Evolutionary conservation across 73 alveolate species (phyloP).

Genomic region (Tetrahymena thermophila): DNA sequence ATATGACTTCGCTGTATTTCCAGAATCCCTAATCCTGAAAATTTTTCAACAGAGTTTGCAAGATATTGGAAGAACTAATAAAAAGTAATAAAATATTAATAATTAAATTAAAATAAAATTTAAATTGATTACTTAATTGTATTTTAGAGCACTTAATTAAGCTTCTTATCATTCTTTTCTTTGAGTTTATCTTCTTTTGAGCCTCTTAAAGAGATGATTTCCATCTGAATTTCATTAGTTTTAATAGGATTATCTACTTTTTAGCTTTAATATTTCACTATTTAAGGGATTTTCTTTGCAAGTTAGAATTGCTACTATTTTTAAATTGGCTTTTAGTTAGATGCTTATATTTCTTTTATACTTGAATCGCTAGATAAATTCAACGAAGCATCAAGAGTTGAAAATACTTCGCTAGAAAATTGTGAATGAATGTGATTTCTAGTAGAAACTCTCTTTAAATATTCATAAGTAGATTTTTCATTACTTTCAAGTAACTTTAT

Average conservation of each 20-base stretch:
- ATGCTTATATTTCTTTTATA: not conserved
- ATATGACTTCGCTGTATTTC: not conserved
- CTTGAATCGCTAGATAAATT: not conserved
- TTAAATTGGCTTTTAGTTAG: not conserved
- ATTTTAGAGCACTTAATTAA: not conserved
- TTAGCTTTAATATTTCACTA: too few relatives aligned
- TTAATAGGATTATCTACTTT: not conserved
- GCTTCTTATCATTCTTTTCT: not conserved
- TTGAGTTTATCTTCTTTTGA: not conserved
- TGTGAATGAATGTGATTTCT: not conserved
- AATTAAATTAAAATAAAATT: too few relatives aligned
- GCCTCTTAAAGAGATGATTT: too few relatives aligned
- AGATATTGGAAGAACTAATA: not conserved
- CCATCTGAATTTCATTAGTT: not conserved
- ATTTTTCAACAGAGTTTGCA: too few relatives aligned
- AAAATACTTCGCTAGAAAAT: not conserved
- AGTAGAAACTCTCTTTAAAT: not conserved
- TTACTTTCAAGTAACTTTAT: too few relatives aligned
- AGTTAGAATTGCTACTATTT: not conserved
- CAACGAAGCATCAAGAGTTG: not conserved
- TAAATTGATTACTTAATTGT: not conserved
- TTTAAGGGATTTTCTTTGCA: not conserved
- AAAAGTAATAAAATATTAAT: too few relatives aligned
- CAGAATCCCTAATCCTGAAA: not conserved
- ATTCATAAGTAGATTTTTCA: not conserved